Base-by-base conservation (phyloP, 2,329 filamentous ascomycete genomes). In the Rutstroemia sp. region DNA sequence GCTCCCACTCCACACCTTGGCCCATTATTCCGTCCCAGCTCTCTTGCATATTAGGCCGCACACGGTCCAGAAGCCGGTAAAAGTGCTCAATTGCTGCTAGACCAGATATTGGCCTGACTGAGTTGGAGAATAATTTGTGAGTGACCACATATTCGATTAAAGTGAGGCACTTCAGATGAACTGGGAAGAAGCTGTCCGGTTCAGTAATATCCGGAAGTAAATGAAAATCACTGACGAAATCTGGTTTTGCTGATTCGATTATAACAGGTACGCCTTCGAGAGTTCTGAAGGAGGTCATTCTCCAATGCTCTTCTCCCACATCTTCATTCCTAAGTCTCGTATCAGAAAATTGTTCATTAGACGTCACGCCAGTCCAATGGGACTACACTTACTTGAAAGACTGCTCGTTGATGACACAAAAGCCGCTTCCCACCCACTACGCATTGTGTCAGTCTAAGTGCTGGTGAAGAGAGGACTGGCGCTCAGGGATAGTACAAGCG, bases 1-100 rank as follows among this genome's bases (percentile, higher is more conserved):
- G 51, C 4, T 44, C n/a, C 56, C 56, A 58, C 27, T 58, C 51
- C 6, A 58, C 38, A 5, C 56, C 56, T 39, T 53, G 5, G 25
- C 25, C 25, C 42, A 14, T 46, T 19, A 58, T 34, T 9, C 16
- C 50, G 34, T 54, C 51, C 30, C 19, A 19, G 19, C 19, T 19
- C 19, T 58, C 50, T 30, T 38, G 45, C 12, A 58, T 41, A 6
- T 25, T 9, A 5, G 27, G 16, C 21, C 56, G 50, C 25, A 49
- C 12, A 8, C 4, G 23, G 19, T 49, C 21, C 12, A 49, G 10
- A 16, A 49, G n/a, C 5, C 16, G 23, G n/a, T 34, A 49, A 19
- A 49, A 49, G n/a, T 49, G 19, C 27, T 49, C 23, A 30, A 49
- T 37, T 7, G 16, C n/a, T 37, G 23, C 21, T 9, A 49, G 47